phyloP scores from a whole-genome alignment of 2,329 filamentous ascomycete genomes.

The Cucurbitaria berberidis region DNA sequence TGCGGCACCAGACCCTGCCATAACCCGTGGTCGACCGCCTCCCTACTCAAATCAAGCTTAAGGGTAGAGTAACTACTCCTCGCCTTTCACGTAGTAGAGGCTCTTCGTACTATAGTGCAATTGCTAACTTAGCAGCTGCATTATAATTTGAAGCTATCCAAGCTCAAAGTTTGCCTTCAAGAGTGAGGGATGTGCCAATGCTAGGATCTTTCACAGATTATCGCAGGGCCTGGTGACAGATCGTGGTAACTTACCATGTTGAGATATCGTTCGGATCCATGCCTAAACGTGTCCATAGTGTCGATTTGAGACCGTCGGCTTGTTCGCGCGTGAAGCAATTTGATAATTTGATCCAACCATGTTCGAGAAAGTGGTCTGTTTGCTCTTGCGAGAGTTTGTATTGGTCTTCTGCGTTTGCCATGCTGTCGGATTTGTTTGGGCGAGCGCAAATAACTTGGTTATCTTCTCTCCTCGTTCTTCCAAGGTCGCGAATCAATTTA shows the following conservation, averaged over 20 bases:
- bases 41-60: too few relatives aligned
- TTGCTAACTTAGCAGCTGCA: too few relatives aligned
- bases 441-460: too few relatives aligned
- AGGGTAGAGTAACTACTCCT: too few relatives aligned
- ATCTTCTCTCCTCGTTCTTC: not conserved
- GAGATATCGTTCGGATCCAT: constrained; percentile 68
- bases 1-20: not conserved
- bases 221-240: not conserved
- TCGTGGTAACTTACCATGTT: constrained; percentile 60
- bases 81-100: too few relatives aligned
- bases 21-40: too few relatives aligned
- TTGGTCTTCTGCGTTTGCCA: constrained; percentile 27
- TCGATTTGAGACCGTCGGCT: constrained; percentile 55
- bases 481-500: too few relatives aligned
- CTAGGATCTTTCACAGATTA: not conserved
- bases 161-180: not conserved
- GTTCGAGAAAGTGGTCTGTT: constrained; percentile 60
- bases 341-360: constrained; percentile 62
- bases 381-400: constrained; percentile 53
- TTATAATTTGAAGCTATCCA: not conserved
- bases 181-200: not conserved
- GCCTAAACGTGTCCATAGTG: constrained; percentile 69
- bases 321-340: constrained; percentile 59
- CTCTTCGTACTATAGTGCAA: too few relatives aligned
- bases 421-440: constrained; percentile 2